phyloP scores from a whole-genome alignment of 148 eudicot species.

The Fagopyrum tataricum region DNA sequence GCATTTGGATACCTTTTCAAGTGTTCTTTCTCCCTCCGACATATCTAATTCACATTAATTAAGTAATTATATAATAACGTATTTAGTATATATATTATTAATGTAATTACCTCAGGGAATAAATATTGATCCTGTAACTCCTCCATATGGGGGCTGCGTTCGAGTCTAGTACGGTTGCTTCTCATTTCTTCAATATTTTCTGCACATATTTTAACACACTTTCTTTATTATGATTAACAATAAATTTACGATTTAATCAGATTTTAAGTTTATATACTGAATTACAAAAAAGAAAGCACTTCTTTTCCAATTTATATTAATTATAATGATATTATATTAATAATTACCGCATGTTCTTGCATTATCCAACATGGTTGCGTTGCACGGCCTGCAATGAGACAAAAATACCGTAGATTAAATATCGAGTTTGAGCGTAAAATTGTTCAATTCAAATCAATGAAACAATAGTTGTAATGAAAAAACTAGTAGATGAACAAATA shows the following conservation, averaged over 20 bases:
- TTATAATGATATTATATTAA: background rate
- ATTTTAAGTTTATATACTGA: background rate
- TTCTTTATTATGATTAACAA: background rate
- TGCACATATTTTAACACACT: background rate
- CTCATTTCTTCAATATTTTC: background rate
- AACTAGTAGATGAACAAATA: too few relatives aligned
- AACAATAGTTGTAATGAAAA: too few relatives aligned
- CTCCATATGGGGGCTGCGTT: constrained; percentile 61
- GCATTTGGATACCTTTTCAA: constrained; percentile 62
- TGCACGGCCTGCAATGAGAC: background rate
- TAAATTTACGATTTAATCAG: background rate
- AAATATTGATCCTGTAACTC: constrained; percentile 57
- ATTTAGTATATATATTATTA: background rate
- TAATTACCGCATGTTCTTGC: background rate
- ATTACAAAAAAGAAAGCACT: background rate
- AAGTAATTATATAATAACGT: background rate
- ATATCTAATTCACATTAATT: constrained; percentile 25
- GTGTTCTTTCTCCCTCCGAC: constrained; percentile 47
- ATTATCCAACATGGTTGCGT: background rate
- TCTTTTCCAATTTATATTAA: background rate
- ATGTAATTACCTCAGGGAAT: constrained; percentile 50
- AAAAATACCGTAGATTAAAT: background rate
- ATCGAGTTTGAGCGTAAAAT: too few relatives aligned
- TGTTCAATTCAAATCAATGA: too few relatives aligned
- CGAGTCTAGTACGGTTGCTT: constrained; percentile 32